Evolutionary conservation across 805 yeast species (phyloP), one percentile per base, ranked within the genome.

Genomic region (Komagataella pastoris): DNA sequence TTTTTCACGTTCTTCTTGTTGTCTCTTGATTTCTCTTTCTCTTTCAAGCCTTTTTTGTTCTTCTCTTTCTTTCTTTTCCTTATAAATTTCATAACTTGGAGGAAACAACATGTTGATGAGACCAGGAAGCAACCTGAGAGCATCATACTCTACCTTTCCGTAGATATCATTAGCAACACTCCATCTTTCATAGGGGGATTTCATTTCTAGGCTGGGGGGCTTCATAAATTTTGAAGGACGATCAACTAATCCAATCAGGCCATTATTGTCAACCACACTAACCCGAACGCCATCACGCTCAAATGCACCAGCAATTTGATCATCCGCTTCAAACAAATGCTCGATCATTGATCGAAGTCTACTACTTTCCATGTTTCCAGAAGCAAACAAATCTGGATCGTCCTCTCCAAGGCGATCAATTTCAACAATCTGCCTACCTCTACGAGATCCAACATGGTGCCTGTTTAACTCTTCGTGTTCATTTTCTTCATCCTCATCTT

Each of bases 181-280:
- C 93, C 95, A 88, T 56, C 96, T 73, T 49, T 80, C 82, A 12
- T 69, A 64, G 0, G 93, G 81, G 0, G 85, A 75, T 24, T 48
- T 54, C 30, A 55, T 24, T 43, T 24, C 46, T 30, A 49, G 19
- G 47, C 24, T 36, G 36, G n/a, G 21, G 12, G 40, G 40, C 40
- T 30, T 30, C 40, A 30, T 30, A 30, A 30, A 30, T n/a, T 30
- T 30, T 30, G 40, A 30, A 10, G 40, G 40, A 30, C 40, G 40
- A 30, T 30, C 40, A 14, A 30, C 40, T 30, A 30, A 14, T 30
- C 40, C 40, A 10, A 30, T 30, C 14, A 30, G 14, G 12, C 40
- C 40, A 30, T 30, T 30, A 14, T 30, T 30, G 10, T 30, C 40
- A 30, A 30, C 40, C 40, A 30, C 40, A 30, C 40, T 30, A 30